Conservation (phyloP, 352 stramenopile genomes). For the Phytopythium ostracodes region DNA sequence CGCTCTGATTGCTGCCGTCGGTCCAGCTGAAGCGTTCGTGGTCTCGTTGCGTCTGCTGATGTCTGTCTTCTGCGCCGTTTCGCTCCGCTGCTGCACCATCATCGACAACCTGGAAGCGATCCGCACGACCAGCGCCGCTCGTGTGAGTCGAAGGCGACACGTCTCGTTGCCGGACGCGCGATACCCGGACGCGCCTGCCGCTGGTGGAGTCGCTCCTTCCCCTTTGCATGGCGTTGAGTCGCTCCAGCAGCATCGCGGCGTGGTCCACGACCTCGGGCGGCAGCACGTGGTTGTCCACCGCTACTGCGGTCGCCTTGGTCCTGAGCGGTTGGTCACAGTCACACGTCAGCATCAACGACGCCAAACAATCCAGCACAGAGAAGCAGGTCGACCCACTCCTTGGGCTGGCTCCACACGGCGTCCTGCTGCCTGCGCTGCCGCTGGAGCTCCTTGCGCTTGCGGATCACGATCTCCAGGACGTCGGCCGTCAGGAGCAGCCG, state of each 20-base stretch:
- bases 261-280: conserved; percentile 19
- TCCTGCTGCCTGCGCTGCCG: conserved; percentile 38
- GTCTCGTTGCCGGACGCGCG: neutral
- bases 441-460: conserved; percentile 46
- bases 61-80: neutral
- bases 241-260: conserved; percentile 29
- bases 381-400: too few relatives aligned
- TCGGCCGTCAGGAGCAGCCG: conserved; percentile 60
- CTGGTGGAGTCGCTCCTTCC: neutral
- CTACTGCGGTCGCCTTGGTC: conserved; percentile 4
- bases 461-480: conserved; percentile 34
- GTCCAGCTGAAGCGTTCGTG: neutral
- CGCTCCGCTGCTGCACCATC: neutral
- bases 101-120: neutral
- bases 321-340: neutral
- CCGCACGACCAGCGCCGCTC: neutral
- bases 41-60: neutral
- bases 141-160: neutral
- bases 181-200: neutral
- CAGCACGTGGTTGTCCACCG: conserved; percentile 44
- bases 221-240: conserved; percentile 9
- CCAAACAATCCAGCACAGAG: too few relatives aligned
- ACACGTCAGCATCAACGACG: too few relatives aligned
- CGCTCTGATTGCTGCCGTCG: neutral
- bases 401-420: conserved; percentile 49